Conservation (phyloP, 208 protist species). For the Trypanosoma mega region DNA sequence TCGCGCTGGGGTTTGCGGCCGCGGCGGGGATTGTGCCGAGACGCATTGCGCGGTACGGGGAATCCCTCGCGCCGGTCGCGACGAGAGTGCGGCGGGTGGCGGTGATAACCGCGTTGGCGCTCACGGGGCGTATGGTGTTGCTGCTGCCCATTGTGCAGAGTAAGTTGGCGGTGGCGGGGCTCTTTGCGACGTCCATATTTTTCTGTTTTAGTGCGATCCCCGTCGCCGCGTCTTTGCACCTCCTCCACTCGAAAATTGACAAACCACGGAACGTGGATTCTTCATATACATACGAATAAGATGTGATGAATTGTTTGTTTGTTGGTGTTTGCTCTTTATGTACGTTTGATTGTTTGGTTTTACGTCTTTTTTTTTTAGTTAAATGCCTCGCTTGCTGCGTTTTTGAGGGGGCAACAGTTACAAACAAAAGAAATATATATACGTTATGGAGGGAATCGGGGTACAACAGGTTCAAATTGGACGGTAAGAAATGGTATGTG, state of each 20-base stretch:
- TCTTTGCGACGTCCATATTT: constrained; percentile 10
- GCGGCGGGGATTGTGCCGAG: neutral
- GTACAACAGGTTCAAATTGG: too few relatives aligned
- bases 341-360: too few relatives aligned
- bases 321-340: too few relatives aligned
- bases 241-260: constrained; percentile 4
- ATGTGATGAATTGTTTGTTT: too few relatives aligned
- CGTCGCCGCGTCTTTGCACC: constrained; percentile 6
- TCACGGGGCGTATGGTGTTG: constrained; percentile 1
- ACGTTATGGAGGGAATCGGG: too few relatives aligned
- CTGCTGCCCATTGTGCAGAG: constrained; percentile 11
- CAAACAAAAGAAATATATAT: too few relatives aligned
- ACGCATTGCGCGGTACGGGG: constrained; percentile 5
- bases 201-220: constrained; percentile 11
- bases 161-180: neutral
- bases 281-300: neutral
- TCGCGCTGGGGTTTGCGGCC: neutral
- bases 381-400: too few relatives aligned
- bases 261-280: neutral
- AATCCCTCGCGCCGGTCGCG: constrained; percentile 5
- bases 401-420: too few relatives aligned
- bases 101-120: constrained; percentile 2
- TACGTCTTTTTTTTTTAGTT: too few relatives aligned
- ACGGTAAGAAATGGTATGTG: too few relatives aligned
- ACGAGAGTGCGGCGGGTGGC: constrained; percentile 4